Percentiles rank a stretch among this genome's conserved stretches.
phyloP scores from a whole-genome alignment of 2,329 filamentous ascomycete species.

The Teratosphaeria nubilosa region DNA sequence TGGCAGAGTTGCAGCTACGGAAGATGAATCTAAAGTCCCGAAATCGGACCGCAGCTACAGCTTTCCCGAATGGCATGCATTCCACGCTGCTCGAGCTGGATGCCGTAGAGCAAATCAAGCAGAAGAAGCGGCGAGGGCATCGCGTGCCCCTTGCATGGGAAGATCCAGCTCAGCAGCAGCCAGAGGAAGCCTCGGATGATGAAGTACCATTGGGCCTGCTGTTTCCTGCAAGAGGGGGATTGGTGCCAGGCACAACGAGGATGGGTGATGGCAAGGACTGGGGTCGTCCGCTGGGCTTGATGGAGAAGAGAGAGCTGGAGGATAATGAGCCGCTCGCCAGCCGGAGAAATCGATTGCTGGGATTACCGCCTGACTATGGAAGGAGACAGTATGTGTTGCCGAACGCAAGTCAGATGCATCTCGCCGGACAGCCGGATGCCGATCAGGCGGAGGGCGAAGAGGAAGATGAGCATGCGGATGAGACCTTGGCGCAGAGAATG shows the following conservation, averaged over 20 bases:
- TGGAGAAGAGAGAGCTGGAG: conserved; percentile 75
- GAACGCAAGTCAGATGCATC: conserved; percentile 20
- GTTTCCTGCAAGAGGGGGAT: conserved; percentile 50
- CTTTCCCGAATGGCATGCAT: conserved; percentile 69
- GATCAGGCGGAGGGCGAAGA: conserved; percentile 19
- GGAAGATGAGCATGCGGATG: conserved; percentile 46
- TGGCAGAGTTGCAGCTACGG: conserved; percentile 83
- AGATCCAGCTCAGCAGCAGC: conserved; percentile 37
- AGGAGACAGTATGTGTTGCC: conserved; percentile 13
- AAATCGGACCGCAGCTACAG: conserved; percentile 56
- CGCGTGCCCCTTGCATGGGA: conserved; percentile 89
- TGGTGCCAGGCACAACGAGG: conserved; percentile 36
- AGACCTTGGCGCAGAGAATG: conserved; percentile 58
- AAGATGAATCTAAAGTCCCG: conserved; percentile 81
- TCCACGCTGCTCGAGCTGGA: conserved; percentile 86
- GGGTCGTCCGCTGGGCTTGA: conserved; percentile 60
- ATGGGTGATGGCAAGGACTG: conserved; percentile 29
- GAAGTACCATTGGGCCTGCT: conserved; percentile 83
- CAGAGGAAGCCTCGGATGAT: conserved; percentile 52
- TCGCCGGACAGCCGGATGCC: conserved; percentile 18
- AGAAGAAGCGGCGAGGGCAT: conserved; percentile 60
- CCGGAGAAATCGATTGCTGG: conserved; percentile 64
- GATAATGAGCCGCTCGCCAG: conserved; percentile 82
- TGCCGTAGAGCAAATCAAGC: conserved; percentile 76
- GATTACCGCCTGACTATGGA: conserved; percentile 31